Conservation (phyloP, 129 eudicot species). For the Escallonia herrerae region DNA sequence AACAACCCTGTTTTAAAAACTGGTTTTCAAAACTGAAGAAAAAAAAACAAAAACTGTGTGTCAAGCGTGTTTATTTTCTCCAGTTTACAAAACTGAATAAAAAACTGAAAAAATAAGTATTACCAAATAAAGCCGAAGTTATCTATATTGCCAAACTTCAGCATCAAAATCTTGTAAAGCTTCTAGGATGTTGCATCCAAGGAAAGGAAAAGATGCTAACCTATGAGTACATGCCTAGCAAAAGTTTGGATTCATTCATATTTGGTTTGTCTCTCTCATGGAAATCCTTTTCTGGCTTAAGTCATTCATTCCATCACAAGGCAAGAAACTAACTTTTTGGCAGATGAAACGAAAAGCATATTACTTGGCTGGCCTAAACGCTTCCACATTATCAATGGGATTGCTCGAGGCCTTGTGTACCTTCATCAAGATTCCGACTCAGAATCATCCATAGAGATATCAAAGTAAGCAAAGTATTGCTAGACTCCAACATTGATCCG, state of each 20-base stretch:
- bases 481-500: background rate
- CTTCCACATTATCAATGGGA: background rate
- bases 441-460: slow-evolving; percentile 4
- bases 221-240: slow-evolving; percentile 1
- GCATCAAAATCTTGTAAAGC: slow-evolving; percentile 3
- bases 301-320: background rate
- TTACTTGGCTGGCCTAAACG: background rate
- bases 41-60: too few species aligned
- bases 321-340: background rate
- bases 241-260: background rate
- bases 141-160: background rate
- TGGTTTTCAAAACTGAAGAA: too few species aligned
- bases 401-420: background rate
- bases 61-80: too few species aligned
- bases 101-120: too few species aligned
- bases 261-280: background rate
- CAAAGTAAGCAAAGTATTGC: background rate
- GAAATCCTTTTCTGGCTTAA: background rate
- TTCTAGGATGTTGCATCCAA: slow-evolving; percentile 1
- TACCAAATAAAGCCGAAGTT: background rate
- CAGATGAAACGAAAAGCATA: background rate
- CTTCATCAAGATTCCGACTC: slow-evolving; percentile 3
- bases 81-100: too few species aligned
- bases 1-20: too few species aligned
- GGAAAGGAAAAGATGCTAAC: background rate